These are phyloP conservation scores for Talaromyces sp. DNA, from an alignment of 2,329 filamentous ascomycete species.

Conservation along the genomic window DNA sequence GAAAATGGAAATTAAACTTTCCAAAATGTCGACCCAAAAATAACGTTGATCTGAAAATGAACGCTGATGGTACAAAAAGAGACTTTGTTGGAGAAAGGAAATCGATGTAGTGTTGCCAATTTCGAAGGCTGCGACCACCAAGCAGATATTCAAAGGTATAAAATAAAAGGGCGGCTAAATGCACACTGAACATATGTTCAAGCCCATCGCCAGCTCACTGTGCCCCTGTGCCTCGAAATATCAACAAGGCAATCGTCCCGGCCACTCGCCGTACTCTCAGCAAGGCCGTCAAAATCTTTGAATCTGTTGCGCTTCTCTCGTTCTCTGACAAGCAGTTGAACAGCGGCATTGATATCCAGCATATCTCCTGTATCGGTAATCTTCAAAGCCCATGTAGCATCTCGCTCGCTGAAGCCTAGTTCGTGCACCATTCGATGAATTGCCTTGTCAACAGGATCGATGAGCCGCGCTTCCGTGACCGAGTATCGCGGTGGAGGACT, in stretches of 20 bases:
- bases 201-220: slow-evolving; percentile 39
- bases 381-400: slow-evolving; percentile 56
- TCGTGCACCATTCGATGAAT: slow-evolving; percentile 54
- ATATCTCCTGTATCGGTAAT: slow-evolving; percentile 60
- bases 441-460: slow-evolving; percentile 56
- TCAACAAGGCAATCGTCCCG: slow-evolving; percentile 15
- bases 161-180: no score
- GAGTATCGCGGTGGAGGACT: slow-evolving; percentile 20
- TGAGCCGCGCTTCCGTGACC: slow-evolving; percentile 23
- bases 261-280: not conserved
- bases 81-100: not conserved
- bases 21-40: not conserved
- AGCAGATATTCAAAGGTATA: not conserved
- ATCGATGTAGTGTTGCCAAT: not conserved
- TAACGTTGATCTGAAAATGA: not conserved
- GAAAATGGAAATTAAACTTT: not conserved
- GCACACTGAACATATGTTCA: slow-evolving; percentile 17
- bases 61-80: not conserved
- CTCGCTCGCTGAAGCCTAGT: slow-evolving; percentile 56
- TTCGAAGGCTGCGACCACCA: not conserved
- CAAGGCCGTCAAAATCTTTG: slow-evolving; percentile 18
- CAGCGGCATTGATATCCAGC: slow-evolving; percentile 55
- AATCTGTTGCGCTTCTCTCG: slow-evolving; percentile 26
- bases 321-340: slow-evolving; percentile 52
- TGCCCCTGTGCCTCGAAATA: slow-evolving; percentile 24